Percentiles rank a stretch among this genome's conserved stretches.
Conservation (phyloP, 1,284 basidiomycete genomes). For the Omphalotus olearius region DNA sequence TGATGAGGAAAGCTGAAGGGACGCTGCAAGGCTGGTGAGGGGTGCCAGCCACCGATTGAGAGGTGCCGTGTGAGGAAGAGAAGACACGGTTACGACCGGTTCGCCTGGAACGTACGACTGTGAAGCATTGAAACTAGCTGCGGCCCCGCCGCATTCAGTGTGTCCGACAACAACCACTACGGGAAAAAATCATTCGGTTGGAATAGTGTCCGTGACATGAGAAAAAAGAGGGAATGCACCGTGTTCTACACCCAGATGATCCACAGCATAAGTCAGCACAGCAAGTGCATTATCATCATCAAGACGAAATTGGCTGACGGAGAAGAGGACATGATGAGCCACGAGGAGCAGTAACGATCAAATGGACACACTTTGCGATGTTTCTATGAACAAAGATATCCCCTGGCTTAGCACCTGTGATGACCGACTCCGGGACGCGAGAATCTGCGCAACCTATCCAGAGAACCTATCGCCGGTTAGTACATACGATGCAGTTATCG, state of each 20-base stretch:
- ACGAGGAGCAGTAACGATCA: not conserved
- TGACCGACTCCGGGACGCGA: slow-evolving; percentile 36
- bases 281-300: slow-evolving; percentile 77
- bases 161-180: slow-evolving; percentile 55
- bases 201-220: slow-evolving; percentile 19
- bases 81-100: slow-evolving; percentile 30
- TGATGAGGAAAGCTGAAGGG: slow-evolving; percentile 40
- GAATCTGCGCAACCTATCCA: slow-evolving; percentile 77
- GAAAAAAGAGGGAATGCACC: slow-evolving; percentile 45
- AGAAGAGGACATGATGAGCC: not conserved
- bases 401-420: slow-evolving; percentile 38
- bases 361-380: slow-evolving; percentile 36
- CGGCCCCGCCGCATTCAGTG: slow-evolving; percentile 76
- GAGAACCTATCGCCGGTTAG: not conserved
- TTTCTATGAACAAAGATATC: slow-evolving; percentile 45
- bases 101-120: slow-evolving; percentile 23
- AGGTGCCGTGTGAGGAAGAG: slow-evolving; percentile 27
- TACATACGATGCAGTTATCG: slow-evolving; percentile 19
- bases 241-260: slow-evolving; percentile 78
- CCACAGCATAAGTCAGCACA: slow-evolving; percentile 81
- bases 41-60: slow-evolving; percentile 74
- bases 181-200: slow-evolving; percentile 21
- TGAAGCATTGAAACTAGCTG: slow-evolving; percentile 51
- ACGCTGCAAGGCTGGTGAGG: slow-evolving; percentile 53
- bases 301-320: slow-evolving; percentile 71